Percentiles rank a stretch among this genome's conserved stretches.
phyloP scores from a whole-genome alignment of 2,329 filamentous ascomycete species.

The Rhexocercosporidium sp. region DNA sequence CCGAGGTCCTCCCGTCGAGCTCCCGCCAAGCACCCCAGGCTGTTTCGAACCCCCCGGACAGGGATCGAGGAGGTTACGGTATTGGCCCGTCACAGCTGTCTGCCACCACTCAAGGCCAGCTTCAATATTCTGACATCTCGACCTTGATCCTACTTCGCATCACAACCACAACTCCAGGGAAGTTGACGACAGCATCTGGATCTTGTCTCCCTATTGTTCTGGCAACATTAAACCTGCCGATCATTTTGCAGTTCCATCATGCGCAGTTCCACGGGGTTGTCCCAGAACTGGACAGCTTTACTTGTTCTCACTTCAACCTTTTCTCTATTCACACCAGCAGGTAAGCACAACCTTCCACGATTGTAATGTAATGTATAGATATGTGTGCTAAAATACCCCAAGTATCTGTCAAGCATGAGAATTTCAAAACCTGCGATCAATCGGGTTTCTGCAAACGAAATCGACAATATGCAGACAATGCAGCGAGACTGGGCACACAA shows the following conservation, averaged over 20 bases:
- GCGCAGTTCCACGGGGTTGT: conserved; percentile 46
- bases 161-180: background rate
- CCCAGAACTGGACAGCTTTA: conserved; percentile 68
- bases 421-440: conserved; percentile 96
- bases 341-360: conserved; percentile 51
- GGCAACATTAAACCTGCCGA: conserved; percentile 11
- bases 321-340: conserved; percentile 66
- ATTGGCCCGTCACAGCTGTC: conserved; percentile 17
- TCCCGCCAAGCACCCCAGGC: background rate
- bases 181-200: conserved; percentile 25
- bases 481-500: conserved; percentile 63
- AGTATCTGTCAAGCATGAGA: conserved; percentile 91
- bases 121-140: background rate
- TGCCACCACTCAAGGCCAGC: background rate
- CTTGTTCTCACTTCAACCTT: conserved; percentile 64
- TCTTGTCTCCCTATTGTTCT: conserved; percentile 10
- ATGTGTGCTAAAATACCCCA: conserved; percentile 25
- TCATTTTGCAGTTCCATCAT: conserved; percentile 27
- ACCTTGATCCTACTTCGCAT: background rate
- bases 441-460: conserved; percentile 98
- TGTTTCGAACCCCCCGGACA: conserved; percentile 1
- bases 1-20: background rate
- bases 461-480: conserved; percentile 83
- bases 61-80: conserved; percentile 22
- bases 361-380: background rate